Base-by-base conservation (phyloP, 139 green algal species). In the Pseudopediastrum boryanum region DNA sequence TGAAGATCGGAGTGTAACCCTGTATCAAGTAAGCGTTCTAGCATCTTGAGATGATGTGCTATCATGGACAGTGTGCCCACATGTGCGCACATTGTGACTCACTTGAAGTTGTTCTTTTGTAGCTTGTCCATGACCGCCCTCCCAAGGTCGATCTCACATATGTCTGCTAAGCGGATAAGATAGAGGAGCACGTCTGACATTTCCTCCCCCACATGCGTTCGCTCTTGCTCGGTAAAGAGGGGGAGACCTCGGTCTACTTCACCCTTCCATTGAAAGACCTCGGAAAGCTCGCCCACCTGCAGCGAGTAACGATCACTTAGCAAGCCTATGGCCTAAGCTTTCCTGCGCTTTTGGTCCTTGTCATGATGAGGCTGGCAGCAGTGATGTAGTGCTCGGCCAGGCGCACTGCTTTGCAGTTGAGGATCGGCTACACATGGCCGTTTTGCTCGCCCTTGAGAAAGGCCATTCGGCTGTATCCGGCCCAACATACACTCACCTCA, bases 151-250 rank as follows among this genome's bases (percentile, higher is more conserved):
- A 95, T 65, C 6, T 78, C 86, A 69, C 92, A 96, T 35, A 84
- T 56, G 63, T 96, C 92, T 4, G 90, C 78, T 36, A 95, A 66
- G 0, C 90, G 73, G 23, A 95, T 44, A 29, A 96, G 59, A 63
- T 96, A 95, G 51, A 96, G 82, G 61, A 95, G 84, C 48, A 95
- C 89, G 63, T 96, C 93, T 6, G 88, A 84, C 27, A 97, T 56
- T 79, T 94, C 91, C 75, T 97, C 88, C 2, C 72, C 89, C 2
- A 95, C 68, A 43, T 93, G 85, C 43, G 71, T 35, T 33, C 75
- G 68, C 71, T 96, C 91, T 13, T 78, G 52, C 7, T 25, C 2
- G 0, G 33, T 69, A 58, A 91, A 93, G 44, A 43, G 70, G 2
- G 88, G 83, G 61, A 95, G 80, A 4, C 86, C 86, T 3, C n/a